Percentiles rank a stretch among this genome's conserved stretches.
These are phyloP conservation scores for Hura crepitans DNA, from an alignment of 441 rosid species.

Conservation along the genomic window DNA sequence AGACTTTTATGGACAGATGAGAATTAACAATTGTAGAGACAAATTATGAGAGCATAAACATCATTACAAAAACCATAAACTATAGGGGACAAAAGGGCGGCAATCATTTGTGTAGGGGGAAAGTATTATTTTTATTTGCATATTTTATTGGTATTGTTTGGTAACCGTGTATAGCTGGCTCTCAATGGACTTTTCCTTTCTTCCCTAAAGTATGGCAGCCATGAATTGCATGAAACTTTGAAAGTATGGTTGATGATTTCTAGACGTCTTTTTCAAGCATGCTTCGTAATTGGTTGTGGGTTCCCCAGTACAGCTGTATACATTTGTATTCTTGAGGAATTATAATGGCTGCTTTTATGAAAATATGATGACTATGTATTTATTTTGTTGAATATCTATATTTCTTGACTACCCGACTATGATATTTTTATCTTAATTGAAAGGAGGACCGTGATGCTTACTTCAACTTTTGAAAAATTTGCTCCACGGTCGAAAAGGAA, in stretches of 20 bases:
- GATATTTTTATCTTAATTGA: background rate
- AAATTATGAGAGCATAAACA: background rate
- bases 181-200: conserved; percentile 14
- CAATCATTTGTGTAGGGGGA: background rate
- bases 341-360: background rate
- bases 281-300: conserved; percentile 19
- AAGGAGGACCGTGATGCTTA: conserved; percentile 9
- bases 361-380: background rate
- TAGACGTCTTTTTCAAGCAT: conserved; percentile 22
- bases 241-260: conserved; percentile 21
- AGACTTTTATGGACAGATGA: background rate
- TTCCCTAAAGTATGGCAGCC: conserved; percentile 24
- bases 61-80: background rate
- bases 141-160: conserved; percentile 19
- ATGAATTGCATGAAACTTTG: conserved; percentile 22
- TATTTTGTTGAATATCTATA: background rate
- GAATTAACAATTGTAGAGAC: background rate
- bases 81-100: background rate
- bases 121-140: background rate
- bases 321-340: background rate
- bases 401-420: background rate
- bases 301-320: conserved; percentile 27
- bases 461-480: background rate
- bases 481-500: background rate
- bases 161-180: conserved; percentile 27